A percentile compares a stretch with the other conserved stretches of the same genome.
phyloP scores from a whole-genome alignment of 768 basidiomycete genomes.

The Calvatia gigantea region DNA sequence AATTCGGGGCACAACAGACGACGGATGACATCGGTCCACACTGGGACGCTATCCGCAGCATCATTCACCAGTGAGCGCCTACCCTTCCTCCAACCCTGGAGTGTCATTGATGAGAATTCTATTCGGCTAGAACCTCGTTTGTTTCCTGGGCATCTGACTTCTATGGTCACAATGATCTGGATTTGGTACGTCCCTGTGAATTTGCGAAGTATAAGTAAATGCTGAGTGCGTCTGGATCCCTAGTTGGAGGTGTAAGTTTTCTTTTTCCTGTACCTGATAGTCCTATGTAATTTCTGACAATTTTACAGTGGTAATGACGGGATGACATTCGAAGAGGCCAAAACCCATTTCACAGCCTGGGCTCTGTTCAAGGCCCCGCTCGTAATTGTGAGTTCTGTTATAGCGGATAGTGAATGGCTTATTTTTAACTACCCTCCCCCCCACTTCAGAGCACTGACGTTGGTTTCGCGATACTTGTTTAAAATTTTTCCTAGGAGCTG shows the following conservation, averaged over 20 bases:
- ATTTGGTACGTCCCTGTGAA: slow-evolving; percentile 42
- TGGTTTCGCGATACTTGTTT: neutral
- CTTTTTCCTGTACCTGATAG: neutral
- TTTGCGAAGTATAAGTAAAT: neutral
- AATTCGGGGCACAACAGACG: slow-evolving; percentile 29
- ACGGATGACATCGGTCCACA: slow-evolving; percentile 48
- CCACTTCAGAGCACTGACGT: slow-evolving; percentile 32
- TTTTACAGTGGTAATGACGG: slow-evolving; percentile 55
- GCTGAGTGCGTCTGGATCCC: slow-evolving; percentile 6
- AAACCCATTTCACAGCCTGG: slow-evolving; percentile 73
- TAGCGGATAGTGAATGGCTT: neutral
- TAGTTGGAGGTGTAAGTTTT: slow-evolving; percentile 55
- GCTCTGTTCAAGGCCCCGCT: slow-evolving; percentile 68
- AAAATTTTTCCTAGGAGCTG: neutral
- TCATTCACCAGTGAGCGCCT: slow-evolving; percentile 48
- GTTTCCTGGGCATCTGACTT: slow-evolving; percentile 60
- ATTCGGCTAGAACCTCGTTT: slow-evolving; percentile 54
- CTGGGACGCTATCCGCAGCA: slow-evolving; percentile 49
- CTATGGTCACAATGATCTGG: slow-evolving; percentile 66
- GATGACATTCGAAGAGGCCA: slow-evolving; percentile 58
- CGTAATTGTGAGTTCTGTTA: slow-evolving; percentile 43
- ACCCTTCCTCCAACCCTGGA: neutral
- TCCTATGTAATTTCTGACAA: slow-evolving; percentile 1
- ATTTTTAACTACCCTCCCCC: neutral
- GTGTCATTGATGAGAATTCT: neutral